Percentiles rank a stretch among this genome's conserved stretches.
These are phyloP conservation scores for Byssochlamys sp. DNA, from an alignment of 2,329 filamentous ascomycete species.

Conservation along the genomic window DNA sequence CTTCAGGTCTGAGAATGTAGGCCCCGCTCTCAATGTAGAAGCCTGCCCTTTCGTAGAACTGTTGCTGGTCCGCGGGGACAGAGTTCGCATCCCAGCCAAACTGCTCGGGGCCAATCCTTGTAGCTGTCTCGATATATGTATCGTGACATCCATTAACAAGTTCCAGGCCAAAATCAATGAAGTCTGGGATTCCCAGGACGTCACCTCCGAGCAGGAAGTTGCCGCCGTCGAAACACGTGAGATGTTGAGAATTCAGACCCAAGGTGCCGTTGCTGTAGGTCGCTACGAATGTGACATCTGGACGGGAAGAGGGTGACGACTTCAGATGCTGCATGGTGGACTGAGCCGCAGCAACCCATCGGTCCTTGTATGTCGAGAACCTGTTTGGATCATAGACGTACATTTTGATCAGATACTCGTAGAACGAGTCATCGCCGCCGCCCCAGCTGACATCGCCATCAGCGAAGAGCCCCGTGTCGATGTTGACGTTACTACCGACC, in stretches of 20 bases:
- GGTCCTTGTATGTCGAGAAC: constrained; percentile 58
- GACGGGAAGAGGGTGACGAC: constrained; percentile 55
- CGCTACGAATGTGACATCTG: constrained; percentile 59
- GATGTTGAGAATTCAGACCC: constrained; percentile 33
- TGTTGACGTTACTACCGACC: constrained; percentile 57
- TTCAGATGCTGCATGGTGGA: constrained; percentile 63
- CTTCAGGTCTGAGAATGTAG: constrained; percentile 70
- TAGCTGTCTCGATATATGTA: constrained; percentile 60
- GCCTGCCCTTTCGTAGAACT: constrained; percentile 57
- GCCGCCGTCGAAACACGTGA: constrained; percentile 76
- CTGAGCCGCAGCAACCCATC: constrained; percentile 66
- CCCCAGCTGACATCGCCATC: constrained; percentile 65
- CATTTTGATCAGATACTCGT: constrained; percentile 89
- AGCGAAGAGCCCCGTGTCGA: constrained; percentile 56
- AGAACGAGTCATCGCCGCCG: constrained; percentile 69
- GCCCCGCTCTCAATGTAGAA: constrained; percentile 56
- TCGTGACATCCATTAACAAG: constrained; percentile 64
- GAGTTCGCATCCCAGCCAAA: constrained; percentile 54
- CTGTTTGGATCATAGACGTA: constrained; percentile 63
- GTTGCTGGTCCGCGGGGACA: constrained; percentile 38
- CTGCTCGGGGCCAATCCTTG: constrained; percentile 66
- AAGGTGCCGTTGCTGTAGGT: constrained; percentile 28
- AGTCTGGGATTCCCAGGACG: constrained; percentile 54
- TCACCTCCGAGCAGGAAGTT: constrained; percentile 76
- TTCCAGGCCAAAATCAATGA: constrained; percentile 63